These are phyloP conservation scores for Lineolata rhizophorae DNA, from an alignment of 495 filamentous ascomycete species.

Conservation along the genomic window DNA sequence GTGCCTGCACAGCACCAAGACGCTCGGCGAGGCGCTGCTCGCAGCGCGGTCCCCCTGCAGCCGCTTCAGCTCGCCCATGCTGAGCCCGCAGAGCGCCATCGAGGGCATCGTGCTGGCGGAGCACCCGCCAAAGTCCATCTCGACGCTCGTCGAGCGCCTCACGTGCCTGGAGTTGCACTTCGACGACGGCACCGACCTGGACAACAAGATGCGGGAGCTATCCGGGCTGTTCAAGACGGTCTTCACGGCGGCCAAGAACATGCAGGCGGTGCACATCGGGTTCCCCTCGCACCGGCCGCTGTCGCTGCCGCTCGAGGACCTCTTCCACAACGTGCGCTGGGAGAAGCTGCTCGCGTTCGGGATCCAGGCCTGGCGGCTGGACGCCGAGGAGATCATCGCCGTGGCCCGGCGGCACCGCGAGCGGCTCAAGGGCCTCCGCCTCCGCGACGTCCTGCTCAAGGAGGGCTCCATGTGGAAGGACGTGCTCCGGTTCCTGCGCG, in stretches of 20 bases:
- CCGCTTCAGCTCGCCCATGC: constrained; percentile 40
- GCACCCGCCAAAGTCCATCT: constrained; percentile 24
- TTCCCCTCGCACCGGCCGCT: constrained; percentile 36
- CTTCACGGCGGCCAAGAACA: constrained; percentile 33
- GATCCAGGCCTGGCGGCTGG: constrained; percentile 39
- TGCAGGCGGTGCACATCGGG: constrained; percentile 43
- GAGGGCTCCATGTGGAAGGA: constrained; percentile 37
- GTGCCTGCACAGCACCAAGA: constrained; percentile 37
- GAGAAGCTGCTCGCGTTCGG: constrained; percentile 38
- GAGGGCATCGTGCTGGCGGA: constrained; percentile 26
- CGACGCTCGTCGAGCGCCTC: constrained; percentile 29
- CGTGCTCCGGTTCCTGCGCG: constrained; percentile 31
- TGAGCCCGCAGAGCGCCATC: constrained; percentile 36
- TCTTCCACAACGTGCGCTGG: constrained; percentile 43
- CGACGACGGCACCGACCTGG: constrained; percentile 31
- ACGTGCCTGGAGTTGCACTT: constrained; percentile 29
- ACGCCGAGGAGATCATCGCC: constrained; percentile 30
- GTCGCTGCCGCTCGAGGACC: constrained; percentile 28
- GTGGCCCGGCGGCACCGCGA: constrained; percentile 32
- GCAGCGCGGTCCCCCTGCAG: constrained; percentile 30
- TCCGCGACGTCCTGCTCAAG: constrained; percentile 35
- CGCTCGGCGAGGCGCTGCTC: constrained; percentile 32
- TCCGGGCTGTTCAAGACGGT: constrained; percentile 32
- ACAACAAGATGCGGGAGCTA: constrained; percentile 29
- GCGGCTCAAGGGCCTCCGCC: constrained; percentile 31